These are phyloP conservation scores for Leccinum imitatum DNA, from an alignment of 768 basidiomycete genomes.

Conservation along the genomic window DNA sequence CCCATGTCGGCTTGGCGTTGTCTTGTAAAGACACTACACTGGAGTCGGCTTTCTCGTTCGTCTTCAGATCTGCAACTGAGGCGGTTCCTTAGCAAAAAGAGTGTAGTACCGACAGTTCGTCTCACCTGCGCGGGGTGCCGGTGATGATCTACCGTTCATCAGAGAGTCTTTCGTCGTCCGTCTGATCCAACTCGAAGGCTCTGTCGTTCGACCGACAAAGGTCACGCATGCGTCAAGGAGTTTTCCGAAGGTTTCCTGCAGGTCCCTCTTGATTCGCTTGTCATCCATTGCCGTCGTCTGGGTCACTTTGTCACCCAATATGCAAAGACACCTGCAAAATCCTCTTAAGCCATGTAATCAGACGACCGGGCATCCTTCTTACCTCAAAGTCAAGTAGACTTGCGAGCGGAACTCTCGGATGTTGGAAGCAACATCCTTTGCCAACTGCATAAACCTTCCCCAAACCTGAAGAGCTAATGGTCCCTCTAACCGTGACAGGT, in stretches of 20 bases:
- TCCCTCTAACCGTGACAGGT: conserved; percentile 79
- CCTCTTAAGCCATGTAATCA: conserved; percentile 10
- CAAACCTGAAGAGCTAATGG: conserved; percentile 93
- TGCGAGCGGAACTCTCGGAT: conserved; percentile 69
- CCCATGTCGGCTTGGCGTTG: conserved; percentile 27
- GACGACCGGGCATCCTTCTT: conserved; percentile 14
- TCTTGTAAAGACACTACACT: conserved; percentile 43
- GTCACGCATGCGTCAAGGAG: conserved; percentile 77
- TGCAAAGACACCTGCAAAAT: conserved; percentile 62
- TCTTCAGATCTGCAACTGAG: conserved; percentile 39
- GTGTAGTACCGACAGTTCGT: background rate
- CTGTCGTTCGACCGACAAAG: conserved; percentile 70
- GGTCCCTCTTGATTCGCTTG: conserved; percentile 79
- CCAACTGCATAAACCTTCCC: conserved; percentile 72
- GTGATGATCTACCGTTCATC: conserved; percentile 73
- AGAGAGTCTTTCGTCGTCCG: conserved; percentile 63
- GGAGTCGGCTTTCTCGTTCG: conserved; percentile 60
- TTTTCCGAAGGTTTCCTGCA: conserved; percentile 89
- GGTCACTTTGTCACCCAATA: conserved; percentile 77
- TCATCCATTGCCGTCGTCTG: conserved; percentile 94
- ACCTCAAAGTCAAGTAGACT: conserved; percentile 75
- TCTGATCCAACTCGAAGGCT: conserved; percentile 79
- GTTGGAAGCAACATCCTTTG: conserved; percentile 70
- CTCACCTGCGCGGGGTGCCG: conserved; percentile 55
- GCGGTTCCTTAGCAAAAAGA: conserved; percentile 1